Conservation (phyloP, 805 yeast species). For the Millerozyma miso region DNA sequence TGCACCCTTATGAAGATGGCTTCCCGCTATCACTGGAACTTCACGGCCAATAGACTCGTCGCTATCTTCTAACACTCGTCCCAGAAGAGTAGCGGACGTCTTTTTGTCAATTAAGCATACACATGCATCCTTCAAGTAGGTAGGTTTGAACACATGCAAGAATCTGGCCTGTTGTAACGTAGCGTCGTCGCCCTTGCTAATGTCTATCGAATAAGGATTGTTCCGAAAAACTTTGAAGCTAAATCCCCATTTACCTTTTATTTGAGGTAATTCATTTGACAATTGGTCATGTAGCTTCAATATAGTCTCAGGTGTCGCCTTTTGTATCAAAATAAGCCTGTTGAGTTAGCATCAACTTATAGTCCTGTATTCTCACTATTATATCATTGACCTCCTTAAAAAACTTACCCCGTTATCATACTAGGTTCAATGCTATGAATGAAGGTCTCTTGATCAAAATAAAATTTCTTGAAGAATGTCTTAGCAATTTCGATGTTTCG, state of each 20-base stretch:
- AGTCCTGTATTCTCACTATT: too few species aligned
- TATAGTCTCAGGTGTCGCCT: slow-evolving; percentile 55
- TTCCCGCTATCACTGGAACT: slow-evolving; percentile 28
- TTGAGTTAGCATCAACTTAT: slow-evolving; percentile 6
- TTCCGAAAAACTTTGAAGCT: slow-evolving; percentile 65
- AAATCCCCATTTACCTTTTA: slow-evolving; percentile 63
- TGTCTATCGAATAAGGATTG: slow-evolving; percentile 51
- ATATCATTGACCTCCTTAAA: too few species aligned
- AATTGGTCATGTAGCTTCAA: slow-evolving; percentile 67
- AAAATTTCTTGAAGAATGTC: too few species aligned
- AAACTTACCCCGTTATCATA: too few species aligned
- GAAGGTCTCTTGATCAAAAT: too few species aligned
- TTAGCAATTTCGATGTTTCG: neutral
- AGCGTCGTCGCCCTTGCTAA: slow-evolving; percentile 21
- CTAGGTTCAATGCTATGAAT: too few species aligned
- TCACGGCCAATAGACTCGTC: slow-evolving; percentile 9
- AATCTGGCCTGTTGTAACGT: slow-evolving; percentile 39
- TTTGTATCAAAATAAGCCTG: slow-evolving; percentile 35
- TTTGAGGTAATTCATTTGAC: slow-evolving; percentile 60
- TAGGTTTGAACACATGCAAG: slow-evolving; percentile 47
- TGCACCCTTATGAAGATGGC: slow-evolving; percentile 46
- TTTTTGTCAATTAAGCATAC: slow-evolving; percentile 46
- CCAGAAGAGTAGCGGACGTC: slow-evolving; percentile 33
- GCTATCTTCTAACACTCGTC: slow-evolving; percentile 29
- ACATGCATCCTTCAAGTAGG: slow-evolving; percentile 45